Conservation (phyloP, 2,329 filamentous ascomycete genomes). For the Phialemonium atrogriseum region DNA sequence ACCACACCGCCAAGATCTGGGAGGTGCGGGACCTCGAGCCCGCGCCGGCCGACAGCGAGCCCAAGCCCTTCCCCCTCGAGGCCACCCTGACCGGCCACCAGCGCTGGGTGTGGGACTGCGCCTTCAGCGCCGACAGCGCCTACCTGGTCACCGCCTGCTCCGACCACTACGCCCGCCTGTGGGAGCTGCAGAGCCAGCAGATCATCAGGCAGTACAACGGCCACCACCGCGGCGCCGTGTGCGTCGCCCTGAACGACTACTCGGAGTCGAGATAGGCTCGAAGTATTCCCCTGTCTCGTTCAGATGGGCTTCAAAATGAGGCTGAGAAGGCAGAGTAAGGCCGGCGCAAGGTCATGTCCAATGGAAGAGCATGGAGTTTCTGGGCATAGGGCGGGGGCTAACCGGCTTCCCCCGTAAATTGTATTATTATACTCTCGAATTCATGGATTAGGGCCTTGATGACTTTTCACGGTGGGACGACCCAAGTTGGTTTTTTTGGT, state of each 20-base stretch:
- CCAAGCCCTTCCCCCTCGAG: conserved; percentile 67
- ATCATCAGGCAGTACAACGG: conserved; percentile 95
- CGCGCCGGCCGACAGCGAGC: conserved; percentile 20
- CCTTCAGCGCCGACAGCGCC: conserved; percentile 86
- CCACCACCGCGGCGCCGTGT: conserved; percentile 85
- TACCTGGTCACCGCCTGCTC: conserved; percentile 91
- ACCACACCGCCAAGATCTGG: conserved; percentile 95
- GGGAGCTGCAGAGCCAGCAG: conserved; percentile 79
- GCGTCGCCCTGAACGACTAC: conserved; percentile 87
- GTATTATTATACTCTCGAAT: no score
- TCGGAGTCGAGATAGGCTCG: conserved; percentile 41
- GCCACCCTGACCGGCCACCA: conserved; percentile 85
- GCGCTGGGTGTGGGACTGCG: conserved; percentile 96
- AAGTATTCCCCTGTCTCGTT: no score
- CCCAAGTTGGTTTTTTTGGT: no score
- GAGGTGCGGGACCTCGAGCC: conserved; percentile 67
- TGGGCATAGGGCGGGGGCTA: no score
- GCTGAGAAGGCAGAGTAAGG: no score
- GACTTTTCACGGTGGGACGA: no score
- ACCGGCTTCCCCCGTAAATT: no score
- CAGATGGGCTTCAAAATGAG: no score
- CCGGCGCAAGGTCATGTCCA: no score
- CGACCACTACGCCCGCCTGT: conserved; percentile 86
- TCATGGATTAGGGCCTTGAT: no score
- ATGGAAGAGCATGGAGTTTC: no score